A percentile compares a stretch with the other conserved stretches of the same genome.
phyloP scores from a whole-genome alignment of 495 filamentous ascomycete species.

The Aspergillus kassunensis region DNA sequence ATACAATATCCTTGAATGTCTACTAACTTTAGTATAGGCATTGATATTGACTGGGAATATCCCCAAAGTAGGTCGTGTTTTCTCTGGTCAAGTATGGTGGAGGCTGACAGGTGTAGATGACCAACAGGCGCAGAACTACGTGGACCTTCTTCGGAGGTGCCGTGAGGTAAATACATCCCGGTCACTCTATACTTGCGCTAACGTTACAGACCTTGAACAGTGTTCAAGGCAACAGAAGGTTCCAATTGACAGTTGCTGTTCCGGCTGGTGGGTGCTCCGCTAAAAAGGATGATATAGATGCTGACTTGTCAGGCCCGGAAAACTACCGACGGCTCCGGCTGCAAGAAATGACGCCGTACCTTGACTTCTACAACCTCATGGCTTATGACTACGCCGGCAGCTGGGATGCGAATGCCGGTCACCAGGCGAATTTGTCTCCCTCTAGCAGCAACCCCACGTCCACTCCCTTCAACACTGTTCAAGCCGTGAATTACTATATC shows the following conservation, averaged over 20 bases:
- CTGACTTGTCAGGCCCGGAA: constrained; percentile 31
- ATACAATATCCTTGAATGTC: not conserved
- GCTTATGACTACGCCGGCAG: constrained; percentile 76
- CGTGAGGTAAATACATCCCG: constrained; percentile 40
- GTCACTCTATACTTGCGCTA: not conserved
- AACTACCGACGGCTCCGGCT: constrained; percentile 70
- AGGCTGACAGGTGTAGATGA: constrained; percentile 33
- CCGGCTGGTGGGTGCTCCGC: constrained; percentile 34
- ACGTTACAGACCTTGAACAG: constrained; percentile 50
- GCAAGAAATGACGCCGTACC: constrained; percentile 61
- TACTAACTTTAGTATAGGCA: constrained; percentile 26
- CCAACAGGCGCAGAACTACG: constrained; percentile 62
- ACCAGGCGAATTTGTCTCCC: constrained; percentile 74
- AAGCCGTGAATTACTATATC: constrained; percentile 58
- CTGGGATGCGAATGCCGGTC: constrained; percentile 71
- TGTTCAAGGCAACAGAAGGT: constrained; percentile 55
- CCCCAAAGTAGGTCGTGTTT: constrained; percentile 29
- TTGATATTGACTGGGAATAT: constrained; percentile 66
- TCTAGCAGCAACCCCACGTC: constrained; percentile 48
- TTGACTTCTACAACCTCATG: constrained; percentile 84
- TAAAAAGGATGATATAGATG: not conserved
- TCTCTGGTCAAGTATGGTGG: not conserved
- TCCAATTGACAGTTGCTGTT: constrained; percentile 75
- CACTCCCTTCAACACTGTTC: constrained; percentile 52
- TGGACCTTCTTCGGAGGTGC: constrained; percentile 64